Evolutionary conservation across 805 yeast species (phyloP).

Genomic region (Candida piceae): DNA sequence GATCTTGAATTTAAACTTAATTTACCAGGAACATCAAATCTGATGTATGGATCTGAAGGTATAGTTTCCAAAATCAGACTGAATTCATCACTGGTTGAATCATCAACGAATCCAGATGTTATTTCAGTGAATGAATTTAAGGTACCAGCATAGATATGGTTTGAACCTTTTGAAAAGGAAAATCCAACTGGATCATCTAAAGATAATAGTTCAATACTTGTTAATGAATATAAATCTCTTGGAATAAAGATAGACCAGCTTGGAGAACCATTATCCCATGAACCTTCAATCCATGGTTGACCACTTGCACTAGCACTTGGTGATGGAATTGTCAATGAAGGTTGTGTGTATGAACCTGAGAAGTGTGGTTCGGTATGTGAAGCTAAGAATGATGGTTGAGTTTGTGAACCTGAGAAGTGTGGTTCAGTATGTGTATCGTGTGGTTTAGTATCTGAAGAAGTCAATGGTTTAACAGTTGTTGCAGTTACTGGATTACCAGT

Average conservation of each 20-base stretch:
- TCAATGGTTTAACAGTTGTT: slow-evolving; percentile 8
- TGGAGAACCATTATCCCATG: slow-evolving; percentile 10
- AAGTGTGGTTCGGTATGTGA: too few species aligned
- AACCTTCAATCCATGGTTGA: slow-evolving; percentile 8
- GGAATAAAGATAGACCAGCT: slow-evolving; percentile 16
- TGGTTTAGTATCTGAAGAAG: slow-evolving; percentile 2
- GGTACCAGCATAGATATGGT: slow-evolving; percentile 1
- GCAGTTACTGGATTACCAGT: slow-evolving; percentile 9
- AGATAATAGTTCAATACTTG: slow-evolving; percentile 3
- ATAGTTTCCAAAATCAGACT: slow-evolving; percentile 9
- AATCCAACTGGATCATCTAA: slow-evolving; percentile 3
- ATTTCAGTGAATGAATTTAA: slow-evolving; percentile 1
- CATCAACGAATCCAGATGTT: slow-evolving; percentile 6
- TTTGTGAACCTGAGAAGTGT: too few species aligned
- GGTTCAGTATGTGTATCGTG: too few species aligned
- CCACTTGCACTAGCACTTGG: background rate
- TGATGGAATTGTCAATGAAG: slow-evolving; percentile 4
- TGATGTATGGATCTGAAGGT: slow-evolving; percentile 12
- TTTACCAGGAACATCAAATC: slow-evolving; percentile 4
- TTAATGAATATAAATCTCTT: slow-evolving; percentile 1
- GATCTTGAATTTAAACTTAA: slow-evolving; percentile 14
- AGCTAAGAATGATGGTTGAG: too few species aligned
- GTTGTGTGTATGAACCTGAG: too few species aligned
- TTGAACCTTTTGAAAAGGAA: background rate
- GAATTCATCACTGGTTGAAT: background rate